Base-by-base conservation (phyloP, 768 basidiomycete species). In the Pleurotus citrinopileatus region DNA sequence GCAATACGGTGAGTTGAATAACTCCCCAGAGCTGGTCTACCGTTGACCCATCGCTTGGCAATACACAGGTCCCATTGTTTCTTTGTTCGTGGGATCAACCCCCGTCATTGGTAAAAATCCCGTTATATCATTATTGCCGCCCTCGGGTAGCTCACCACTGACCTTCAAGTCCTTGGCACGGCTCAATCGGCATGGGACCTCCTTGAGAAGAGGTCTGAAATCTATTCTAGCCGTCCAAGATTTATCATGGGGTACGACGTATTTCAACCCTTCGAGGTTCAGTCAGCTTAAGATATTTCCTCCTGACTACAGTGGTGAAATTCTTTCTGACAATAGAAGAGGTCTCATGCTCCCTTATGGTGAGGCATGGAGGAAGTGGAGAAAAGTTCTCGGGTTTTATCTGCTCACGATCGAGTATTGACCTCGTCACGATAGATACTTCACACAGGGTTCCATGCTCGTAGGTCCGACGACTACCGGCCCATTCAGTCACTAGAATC, bases 401-500 rank as follows among this genome's bases (percentile, higher is more conserved):
- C 3, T 52, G 15, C 38, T 27, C 25, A 52, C 9, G 5, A 9
- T 44, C 26, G 28, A 20, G 20, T 15, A 9, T 17, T n/a, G n/a
- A n/a, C n/a, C 25, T 50, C 47, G 15, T 8, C 20, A 0, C 13
- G 12, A 20, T 50, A 77, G 76, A 67, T 78, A 22, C 68, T 78
- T 34, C 78, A 80, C 56, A 60, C 63, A 12, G 74, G 73, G 1
- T 76, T 78, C 54, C 74, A 77, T 47, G 62, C 66, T 13, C 65
- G 73, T 27, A 72, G 69, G 44, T 66, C 76, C 6, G 72, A 73
- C 26, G 72, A 65, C 7, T 81, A 79, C 56, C 68, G 68, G 27
- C 73, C 73, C 1, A 72, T 80, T 15, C 78, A 81, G 54, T 73
- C 73, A 15, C 61, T 78, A 3, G 79, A 80, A 60, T 77, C 76